Base-by-base conservation (phyloP, 495 filamentous ascomycete genomes). In the Penicillium simplicissimum region DNA sequence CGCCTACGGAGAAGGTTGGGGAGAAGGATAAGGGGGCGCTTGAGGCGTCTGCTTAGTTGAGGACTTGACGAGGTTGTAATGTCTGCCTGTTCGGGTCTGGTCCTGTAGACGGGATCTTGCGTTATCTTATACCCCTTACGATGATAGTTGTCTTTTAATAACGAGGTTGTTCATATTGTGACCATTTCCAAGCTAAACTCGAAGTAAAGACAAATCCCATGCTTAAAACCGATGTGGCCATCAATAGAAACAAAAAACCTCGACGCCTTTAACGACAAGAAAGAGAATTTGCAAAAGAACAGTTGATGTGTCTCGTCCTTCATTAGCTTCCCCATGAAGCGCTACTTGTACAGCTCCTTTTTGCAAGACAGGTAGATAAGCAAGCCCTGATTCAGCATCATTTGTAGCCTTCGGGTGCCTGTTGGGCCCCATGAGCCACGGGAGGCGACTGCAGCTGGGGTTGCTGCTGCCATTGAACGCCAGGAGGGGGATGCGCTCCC, bases 401-500 rank as follows among this genome's bases (percentile, higher is more conserved):
- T 38, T 67, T 64, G 51, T 67, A 67, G 19, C 51, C 53, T 15
- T 53, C 48, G 1, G 34, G 55, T 11, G 45, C 40, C 21, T 55
- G 58, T 37, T 63, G 53, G 7, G 58, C 66, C 10, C 67, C 67
- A 35, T 71, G 60, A 11, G 67, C 71, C 40, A 65, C 63, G 35
- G 70, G 69, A 9, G 67, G 70, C 23, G 62, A 62, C 36, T 62
- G 69, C 23, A 53, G 37, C 14, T 51, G 57, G 6, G 64, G 69
- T 23, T 60, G 67, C 42, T 66, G 63, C 53, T 63, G 71, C 47
- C 53, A 55, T 17, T 66, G 54, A 19, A 66, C 71, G 51, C 67
- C 66, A 11, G 74, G 72, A 5, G 69, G 72, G 9, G 74, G 74
- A 19, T 69, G 64, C 8, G 73, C 73, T 10, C 71, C 73, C 53